Evolutionary conservation across 225 moss, liverwort and hornwort species (phyloP).

Genomic region (Thuidium tamariscinum): DNA sequence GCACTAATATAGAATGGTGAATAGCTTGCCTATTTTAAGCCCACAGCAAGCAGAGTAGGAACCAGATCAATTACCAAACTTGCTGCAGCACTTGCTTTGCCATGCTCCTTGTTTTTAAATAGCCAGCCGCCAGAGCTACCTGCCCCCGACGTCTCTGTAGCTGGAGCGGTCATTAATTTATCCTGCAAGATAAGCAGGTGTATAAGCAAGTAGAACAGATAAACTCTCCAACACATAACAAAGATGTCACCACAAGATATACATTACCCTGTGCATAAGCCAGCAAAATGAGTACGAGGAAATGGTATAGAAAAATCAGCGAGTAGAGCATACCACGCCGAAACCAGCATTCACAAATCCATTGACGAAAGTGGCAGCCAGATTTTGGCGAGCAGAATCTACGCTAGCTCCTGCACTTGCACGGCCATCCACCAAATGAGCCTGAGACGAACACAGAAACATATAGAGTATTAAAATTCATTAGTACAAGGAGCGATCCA

Average conservation of each 20-base stretch:
- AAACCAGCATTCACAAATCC: slow-evolving; percentile 97
- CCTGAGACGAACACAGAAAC: slow-evolving; percentile 40
- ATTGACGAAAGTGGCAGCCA: slow-evolving; percentile 97
- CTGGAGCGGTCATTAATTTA: slow-evolving; percentile 85
- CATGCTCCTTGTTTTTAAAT: slow-evolving; percentile 97
- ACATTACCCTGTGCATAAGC: background rate
- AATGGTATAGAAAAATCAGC: background rate
- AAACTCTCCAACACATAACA: background rate
- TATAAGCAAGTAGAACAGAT: background rate
- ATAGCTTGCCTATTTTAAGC: background rate
- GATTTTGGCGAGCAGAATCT: slow-evolving; percentile 93
- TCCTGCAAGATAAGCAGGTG: slow-evolving; percentile 36
- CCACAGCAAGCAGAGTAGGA: background rate
- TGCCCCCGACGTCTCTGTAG: slow-evolving; percentile 65
- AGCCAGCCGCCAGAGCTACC: slow-evolving; percentile 81
- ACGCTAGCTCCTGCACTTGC: slow-evolving; percentile 90
- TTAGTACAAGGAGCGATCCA: background rate
- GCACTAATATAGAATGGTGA: background rate
- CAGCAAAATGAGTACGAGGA: background rate
- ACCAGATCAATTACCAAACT: slow-evolving; percentile 57
- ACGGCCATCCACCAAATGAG: slow-evolving; percentile 94
- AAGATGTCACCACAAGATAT: background rate
- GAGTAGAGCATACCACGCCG: slow-evolving; percentile 57
- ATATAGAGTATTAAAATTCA: background rate
- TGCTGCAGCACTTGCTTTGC: slow-evolving; percentile 95